A percentile compares a stretch with the other conserved stretches of the same genome.
Evolutionary conservation across 2,329 filamentous ascomycete genomes (phyloP).

Genomic region (Aureobasidium sp.): DNA sequence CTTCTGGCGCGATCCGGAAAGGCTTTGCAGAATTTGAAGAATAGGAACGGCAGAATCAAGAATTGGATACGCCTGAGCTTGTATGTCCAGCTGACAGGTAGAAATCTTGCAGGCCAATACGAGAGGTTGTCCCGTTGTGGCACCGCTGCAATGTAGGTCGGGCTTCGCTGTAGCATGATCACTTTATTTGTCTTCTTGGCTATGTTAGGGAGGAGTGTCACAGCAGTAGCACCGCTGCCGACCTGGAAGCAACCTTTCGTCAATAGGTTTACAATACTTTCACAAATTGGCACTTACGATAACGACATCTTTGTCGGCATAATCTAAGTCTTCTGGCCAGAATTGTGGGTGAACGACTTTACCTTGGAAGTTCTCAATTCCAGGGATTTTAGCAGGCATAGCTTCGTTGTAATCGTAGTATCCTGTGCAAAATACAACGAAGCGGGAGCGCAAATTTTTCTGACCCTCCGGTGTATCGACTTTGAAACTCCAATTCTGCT

Average conservation of each 20-base stretch:
- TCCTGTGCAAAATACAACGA: constrained; percentile 55
- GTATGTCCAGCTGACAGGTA: constrained; percentile 22
- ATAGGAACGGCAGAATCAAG: constrained; percentile 29
- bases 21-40: constrained; percentile 28
- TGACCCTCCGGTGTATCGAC: constrained; percentile 32
- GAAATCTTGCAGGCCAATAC: constrained; percentile 34
- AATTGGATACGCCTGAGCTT: constrained; percentile 31
- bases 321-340: constrained; percentile 65
- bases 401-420: constrained; percentile 69
- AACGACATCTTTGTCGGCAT: constrained; percentile 59
- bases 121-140: constrained; percentile 34
- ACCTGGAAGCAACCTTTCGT: constrained; percentile 30
- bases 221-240: constrained; percentile 70
- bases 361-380: constrained; percentile 59
- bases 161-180: constrained; percentile 76
- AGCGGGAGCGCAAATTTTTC: constrained; percentile 30
- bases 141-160: constrained; percentile 59
- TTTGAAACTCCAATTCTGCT: constrained; percentile 42
- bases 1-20: constrained; percentile 27
- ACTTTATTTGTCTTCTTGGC: constrained; percentile 55
- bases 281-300: constrained; percentile 36
- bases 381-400: constrained; percentile 55
- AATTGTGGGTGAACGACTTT: constrained; percentile 63
- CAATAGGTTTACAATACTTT: background rate
- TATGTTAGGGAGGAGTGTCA: constrained; percentile 68